Evolutionary conservation across 1,284 basidiomycete genomes (phyloP), one percentile per base, ranked within the genome.

Genomic region (Schizophyllum commune): DNA sequence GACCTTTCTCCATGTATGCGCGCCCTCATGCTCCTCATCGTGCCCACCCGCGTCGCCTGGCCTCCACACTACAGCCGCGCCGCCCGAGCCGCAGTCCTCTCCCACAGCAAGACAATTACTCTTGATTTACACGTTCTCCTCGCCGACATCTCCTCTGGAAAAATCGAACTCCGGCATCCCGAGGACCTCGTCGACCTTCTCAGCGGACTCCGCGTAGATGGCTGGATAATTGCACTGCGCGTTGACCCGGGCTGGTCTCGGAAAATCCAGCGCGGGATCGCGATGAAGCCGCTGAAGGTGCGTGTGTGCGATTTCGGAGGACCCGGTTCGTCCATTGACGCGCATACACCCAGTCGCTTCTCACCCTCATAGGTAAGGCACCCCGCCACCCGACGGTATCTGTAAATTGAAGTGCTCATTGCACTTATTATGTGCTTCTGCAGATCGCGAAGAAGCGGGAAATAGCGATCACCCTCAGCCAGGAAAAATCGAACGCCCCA

Each of bases 131-230:
- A 65, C 21, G 63, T 68, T 27, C 61, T 76, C 52, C 57, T 75
- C 47, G 55, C 63, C 34, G 65, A 63, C 52, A 62, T 77, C 8
- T 67, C 60, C 60, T 58, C 58, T 13, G 76, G 75, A 20, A 53
- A 60, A 13, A 60, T 77, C 5, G 76, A 79, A 65, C 52, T 76
- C n/a, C 68, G 74, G 57, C 67, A 75, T 58, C 57, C 67, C 21
- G 56, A 63, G 57, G 71, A 74, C 58, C 63, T 77, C 4, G 55
- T 61, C 1, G 60, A 71, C 21, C 63, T 77, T 7, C 61, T 77
- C 56, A 68, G 68, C 27, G 64, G 65, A 13, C 65, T 75, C 52
- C 64, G 59, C 21, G 65, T 71, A 1, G 71, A 75, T 53, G 72
- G 70, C 39, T 47, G 39, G 39, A 11, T 11, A 55, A 75, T 73